Base-by-base conservation (phyloP, 2,329 filamentous ascomycete genomes). In the Aspergillus ochraceus region DNA sequence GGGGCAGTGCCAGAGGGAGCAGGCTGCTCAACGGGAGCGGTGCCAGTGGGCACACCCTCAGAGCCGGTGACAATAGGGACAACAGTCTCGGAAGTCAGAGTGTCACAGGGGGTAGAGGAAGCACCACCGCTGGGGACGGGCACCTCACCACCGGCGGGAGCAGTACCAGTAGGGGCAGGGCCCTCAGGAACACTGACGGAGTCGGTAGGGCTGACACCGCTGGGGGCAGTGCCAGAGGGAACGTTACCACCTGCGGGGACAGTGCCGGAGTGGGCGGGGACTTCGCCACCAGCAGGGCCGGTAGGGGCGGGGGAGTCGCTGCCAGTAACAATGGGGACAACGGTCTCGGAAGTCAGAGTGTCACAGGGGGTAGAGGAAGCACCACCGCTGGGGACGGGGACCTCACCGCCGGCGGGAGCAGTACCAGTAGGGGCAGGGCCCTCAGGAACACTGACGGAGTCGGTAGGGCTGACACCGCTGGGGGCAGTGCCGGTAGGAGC, bases 201-300 rank as follows among this genome's bases (percentile, higher is more conserved):
- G n/a, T n/a, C n/a, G n/a, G n/a, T n/a, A n/a, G n/a, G n/a, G n/a
- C n/a, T n/a, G n/a, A n/a, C n/a, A n/a, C n/a, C n/a, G n/a, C n/a
- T n/a, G n/a, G n/a, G 19, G 36, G 55, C 51, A 26, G 54, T 47
- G 36, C 60, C 59, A 36, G 52, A 53, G 30, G 30, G 30, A 32
- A 32, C 30, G 10, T 32, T 12, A 32, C 30, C 30, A 32, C 45
- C 49, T 6, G 32, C 58, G 8, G 50, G 54, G 39, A 56, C 57
- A 8, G 55, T 30, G 8, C 51, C 20, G 11, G 58, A 32, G 12
- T 49, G 46, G 12, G 63, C 54, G 19, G 14, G 30, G 58, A 9
- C 12, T 2, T 39, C 14, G 14, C 60, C 56, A 9, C 70, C 64
- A 29, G 64, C 59, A 45, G 57, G 50, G 58, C 29, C 58, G 30